Base-by-base conservation (phyloP, 768 basidiomycete species). In the Kwoniella bestiolae region DNA sequence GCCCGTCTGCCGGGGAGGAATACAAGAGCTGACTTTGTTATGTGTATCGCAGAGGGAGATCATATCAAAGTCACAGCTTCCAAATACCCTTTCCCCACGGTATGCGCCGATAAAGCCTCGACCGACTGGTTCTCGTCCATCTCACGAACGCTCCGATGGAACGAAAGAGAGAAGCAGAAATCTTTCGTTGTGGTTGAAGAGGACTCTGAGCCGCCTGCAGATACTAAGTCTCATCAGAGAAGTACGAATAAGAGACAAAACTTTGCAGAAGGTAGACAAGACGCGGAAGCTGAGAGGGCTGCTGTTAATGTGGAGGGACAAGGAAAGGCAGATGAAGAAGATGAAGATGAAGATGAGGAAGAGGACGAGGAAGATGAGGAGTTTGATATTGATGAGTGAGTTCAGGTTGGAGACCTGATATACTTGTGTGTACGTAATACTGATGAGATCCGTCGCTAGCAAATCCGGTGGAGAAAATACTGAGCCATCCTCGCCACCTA, bases 71-170 rank as follows among this genome's bases (percentile, higher is more conserved):
- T 99, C 63, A 94, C 91, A 0, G 95, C 96, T 0, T 96, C 94
- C 1, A 92, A 90, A 78, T 99, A 92, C 80, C 96, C 96, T 4
- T 98, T 98, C 85, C 96, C 96, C 6, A 98, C 96, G 3, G 94
- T 99, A 5, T 98, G 95, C 75, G 93, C 92, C 6, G 92, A 96
- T 79, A 96, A 94, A 68, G 94, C 96, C 78, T 96, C 94, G 21
- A 92, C 91, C 2, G 96, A 99, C 77, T 99, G 96, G 96, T 98
- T 99, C 87, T 89, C 92, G 67, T 87, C 95, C 3, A 98, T 99
- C 68, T 92, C 92, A 35, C 87, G 96, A 25, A 99, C 95, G 8
- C 84, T 99, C 53, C 95, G 97, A 80, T 98, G 96, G 96, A 99
- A 99, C 83, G 95, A 99, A 81, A 88, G 95, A 25, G 93, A 98